Conservation (phyloP, 768 basidiomycete species). For the Kwoniella botswanensis region DNA sequence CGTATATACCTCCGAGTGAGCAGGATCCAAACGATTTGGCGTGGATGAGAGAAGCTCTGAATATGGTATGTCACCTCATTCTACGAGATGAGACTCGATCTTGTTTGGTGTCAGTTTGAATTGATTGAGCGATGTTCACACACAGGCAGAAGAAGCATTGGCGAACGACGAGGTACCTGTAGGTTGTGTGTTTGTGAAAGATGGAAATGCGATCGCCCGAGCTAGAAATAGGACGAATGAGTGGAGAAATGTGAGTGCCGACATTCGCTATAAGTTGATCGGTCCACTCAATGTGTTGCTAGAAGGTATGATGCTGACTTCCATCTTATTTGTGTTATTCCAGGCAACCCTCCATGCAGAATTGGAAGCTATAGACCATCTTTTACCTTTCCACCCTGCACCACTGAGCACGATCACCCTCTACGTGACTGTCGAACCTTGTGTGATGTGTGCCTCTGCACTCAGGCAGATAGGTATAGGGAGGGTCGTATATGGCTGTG, state of each 20-base stretch:
- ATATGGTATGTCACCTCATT: constrained; percentile 65
- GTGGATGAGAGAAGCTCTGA: constrained; percentile 85
- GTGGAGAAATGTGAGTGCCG: constrained; percentile 74
- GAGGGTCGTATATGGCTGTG: constrained; percentile 89
- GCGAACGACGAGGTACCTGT: constrained; percentile 88
- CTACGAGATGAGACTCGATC: neutral
- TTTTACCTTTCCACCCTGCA: constrained; percentile 70
- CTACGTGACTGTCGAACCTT: constrained; percentile 98
- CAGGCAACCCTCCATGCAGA: constrained; percentile 97
- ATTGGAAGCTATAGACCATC: constrained; percentile 90
- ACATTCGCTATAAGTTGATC: neutral
- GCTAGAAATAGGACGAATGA: constrained; percentile 95
- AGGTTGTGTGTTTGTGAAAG: constrained; percentile 90
- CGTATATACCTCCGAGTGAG: constrained; percentile 57
- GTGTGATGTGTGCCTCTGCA: constrained; percentile 98
- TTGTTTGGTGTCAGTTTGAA: neutral
- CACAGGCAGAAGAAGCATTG: constrained; percentile 71
- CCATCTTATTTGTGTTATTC: neutral
- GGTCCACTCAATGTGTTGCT: too few relatives aligned
- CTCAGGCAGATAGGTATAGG: constrained; percentile 90
- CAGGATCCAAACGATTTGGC: constrained; percentile 59
- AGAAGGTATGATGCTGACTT: neutral
- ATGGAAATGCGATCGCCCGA: constrained; percentile 74
- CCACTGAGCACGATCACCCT: constrained; percentile 80
- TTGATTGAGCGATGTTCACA: neutral